Conservation (phyloP, 257 asterid species). For the Solanum neorickii region DNA sequence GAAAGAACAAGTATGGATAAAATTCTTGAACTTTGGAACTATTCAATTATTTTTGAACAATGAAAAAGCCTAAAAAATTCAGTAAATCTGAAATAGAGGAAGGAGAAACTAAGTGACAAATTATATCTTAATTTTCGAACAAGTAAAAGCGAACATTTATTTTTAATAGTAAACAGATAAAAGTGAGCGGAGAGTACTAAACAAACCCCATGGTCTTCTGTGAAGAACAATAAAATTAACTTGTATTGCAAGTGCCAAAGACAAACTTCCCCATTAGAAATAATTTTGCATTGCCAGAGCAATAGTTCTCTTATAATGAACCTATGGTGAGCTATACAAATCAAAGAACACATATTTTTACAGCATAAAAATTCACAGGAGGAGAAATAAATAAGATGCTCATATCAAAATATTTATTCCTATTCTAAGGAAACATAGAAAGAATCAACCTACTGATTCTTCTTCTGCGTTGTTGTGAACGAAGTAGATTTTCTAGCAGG, state of each 20-base stretch:
- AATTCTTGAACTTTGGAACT: too few species aligned
- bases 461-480: conserved; percentile 9
- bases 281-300: not conserved
- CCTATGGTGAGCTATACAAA: not conserved
- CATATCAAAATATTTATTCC: not conserved
- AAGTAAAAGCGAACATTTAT: not conserved
- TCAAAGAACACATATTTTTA: not conserved
- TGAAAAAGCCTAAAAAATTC: too few species aligned
- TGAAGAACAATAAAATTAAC: not conserved
- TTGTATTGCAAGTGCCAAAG: not conserved
- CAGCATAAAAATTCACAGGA: not conserved
- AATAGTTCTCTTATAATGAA: not conserved
- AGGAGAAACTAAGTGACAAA: too few species aligned
- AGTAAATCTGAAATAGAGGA: too few species aligned
- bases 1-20: too few species aligned
- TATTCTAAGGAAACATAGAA: not conserved
- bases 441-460: conserved; percentile 8
- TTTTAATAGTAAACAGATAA: too few species aligned
- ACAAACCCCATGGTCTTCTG: not conserved
- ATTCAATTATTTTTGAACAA: too few species aligned
- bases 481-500: conserved; percentile 12
- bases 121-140: too few species aligned
- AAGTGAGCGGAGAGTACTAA: not conserved
- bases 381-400: not conserved
- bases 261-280: not conserved